A percentile compares a stretch with the other conserved stretches of the same genome.
Evolutionary conservation across 352 stramenopile species (phyloP).

Genomic region (Peronospora tabacina): DNA sequence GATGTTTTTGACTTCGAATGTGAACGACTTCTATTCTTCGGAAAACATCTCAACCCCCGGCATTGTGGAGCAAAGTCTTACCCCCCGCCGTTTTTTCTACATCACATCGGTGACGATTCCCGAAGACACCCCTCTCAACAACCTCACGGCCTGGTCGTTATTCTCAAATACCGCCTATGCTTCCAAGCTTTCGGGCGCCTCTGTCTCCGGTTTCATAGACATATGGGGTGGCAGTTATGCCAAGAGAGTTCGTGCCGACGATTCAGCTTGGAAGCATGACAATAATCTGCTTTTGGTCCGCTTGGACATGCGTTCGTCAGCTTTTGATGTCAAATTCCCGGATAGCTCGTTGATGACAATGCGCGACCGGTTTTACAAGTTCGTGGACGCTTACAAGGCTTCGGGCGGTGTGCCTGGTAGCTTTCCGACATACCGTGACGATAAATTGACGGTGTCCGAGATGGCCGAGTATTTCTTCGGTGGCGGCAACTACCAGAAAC

Average conservation of each 20-base stretch:
- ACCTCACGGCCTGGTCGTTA: constrained; percentile 14
- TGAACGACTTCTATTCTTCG: constrained; percentile 19
- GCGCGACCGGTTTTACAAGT: constrained; percentile 19
- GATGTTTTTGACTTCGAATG: constrained; percentile 16
- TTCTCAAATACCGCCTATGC: constrained; percentile 14
- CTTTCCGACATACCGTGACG: constrained; percentile 26
- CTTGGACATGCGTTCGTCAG: constrained; percentile 22
- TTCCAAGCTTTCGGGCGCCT: constrained; percentile 16
- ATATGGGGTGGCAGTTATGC: constrained; percentile 18
- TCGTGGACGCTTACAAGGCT: constrained; percentile 22
- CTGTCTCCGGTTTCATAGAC: constrained; percentile 17
- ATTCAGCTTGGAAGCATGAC: constrained; percentile 26
- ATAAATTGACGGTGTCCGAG: constrained; percentile 21
- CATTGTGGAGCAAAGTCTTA: constrained; percentile 11
- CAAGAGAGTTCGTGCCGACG: constrained; percentile 11
- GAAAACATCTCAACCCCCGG: constrained; percentile 15
- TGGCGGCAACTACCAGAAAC: constrained; percentile 16
- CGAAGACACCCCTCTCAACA: constrained; percentile 9
- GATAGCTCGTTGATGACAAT: constrained; percentile 17
- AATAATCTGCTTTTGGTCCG: constrained; percentile 20
- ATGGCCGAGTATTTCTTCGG: constrained; percentile 22
- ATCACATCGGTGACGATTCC: constrained; percentile 26
- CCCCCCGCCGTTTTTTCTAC: constrained; percentile 24
- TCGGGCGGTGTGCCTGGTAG: constrained; percentile 15
- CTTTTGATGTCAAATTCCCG: constrained; percentile 17